Conservation (phyloP, 192 early-diverging fungal species). For the Entomortierella lignicola region DNA sequence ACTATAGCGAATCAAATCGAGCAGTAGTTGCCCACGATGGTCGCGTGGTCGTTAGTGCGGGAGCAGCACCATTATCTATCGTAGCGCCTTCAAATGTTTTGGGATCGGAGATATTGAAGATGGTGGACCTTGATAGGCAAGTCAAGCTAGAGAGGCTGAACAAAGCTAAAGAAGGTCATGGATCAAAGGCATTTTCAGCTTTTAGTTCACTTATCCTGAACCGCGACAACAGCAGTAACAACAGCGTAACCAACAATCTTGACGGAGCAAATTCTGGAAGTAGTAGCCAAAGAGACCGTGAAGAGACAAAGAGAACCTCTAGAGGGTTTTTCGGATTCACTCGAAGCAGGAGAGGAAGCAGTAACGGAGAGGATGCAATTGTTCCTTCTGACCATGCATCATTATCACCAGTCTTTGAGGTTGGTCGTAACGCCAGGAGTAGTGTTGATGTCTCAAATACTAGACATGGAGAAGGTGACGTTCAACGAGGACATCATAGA, state of each 20-base stretch:
- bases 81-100: constrained; percentile 24
- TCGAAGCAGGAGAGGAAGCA: constrained; percentile 15
- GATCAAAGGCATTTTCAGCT: constrained; percentile 8
- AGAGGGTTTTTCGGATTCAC: constrained; percentile 39
- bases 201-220: constrained; percentile 15
- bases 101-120: constrained; percentile 41
- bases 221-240: constrained; percentile 1
- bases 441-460: constrained; percentile 20
- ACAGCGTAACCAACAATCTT: no score
- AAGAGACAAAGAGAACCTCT: constrained; percentile 18
- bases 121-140: constrained; percentile 35
- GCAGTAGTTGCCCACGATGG: constrained; percentile 13
- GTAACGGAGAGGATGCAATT: constrained; percentile 17
- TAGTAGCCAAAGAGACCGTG: constrained; percentile 13
- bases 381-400: background rate
- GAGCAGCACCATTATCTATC: constrained; percentile 29
- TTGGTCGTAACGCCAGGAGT: constrained; percentile 14
- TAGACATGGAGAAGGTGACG: background rate
- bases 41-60: constrained; percentile 13
- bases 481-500: constrained; percentile 14
- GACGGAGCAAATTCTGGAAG: background rate
- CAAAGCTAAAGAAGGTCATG: background rate
- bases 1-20: background rate
- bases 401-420: constrained; percentile 3
- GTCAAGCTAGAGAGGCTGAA: background rate